Percentiles rank a stretch among this genome's conserved stretches.
Conservation (phyloP, 225 moss, liverwort and hornwort species). For the Asterella californica region DNA sequence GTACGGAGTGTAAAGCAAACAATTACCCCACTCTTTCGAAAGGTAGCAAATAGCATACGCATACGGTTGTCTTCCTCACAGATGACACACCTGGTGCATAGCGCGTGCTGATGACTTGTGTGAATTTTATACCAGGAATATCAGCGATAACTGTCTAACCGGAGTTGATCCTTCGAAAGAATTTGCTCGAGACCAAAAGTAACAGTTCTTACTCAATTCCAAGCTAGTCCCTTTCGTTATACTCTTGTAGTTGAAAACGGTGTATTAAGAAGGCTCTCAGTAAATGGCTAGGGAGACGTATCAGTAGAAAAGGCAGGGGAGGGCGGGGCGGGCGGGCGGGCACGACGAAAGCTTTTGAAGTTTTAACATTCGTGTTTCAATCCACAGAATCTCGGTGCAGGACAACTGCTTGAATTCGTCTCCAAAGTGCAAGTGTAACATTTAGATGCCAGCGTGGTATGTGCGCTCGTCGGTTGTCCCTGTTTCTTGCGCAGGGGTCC, state of each 20-base stretch:
- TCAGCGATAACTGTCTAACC: slow-evolving; percentile 40
- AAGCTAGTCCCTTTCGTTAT: neutral
- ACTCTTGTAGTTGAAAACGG: neutral
- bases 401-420: slow-evolving; percentile 34
- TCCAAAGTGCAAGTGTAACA: slow-evolving; percentile 36
- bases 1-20: neutral
- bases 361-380: neutral
- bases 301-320: too few species aligned
- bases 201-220: neutral
- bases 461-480: neutral
- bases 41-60: neutral
- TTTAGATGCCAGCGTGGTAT: slow-evolving; percentile 7
- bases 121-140: slow-evolving; percentile 22
- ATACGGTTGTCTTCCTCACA: neutral
- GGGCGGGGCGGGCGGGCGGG: too few species aligned
- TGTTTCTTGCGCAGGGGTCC: too few species aligned
- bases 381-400: slow-evolving; percentile 27
- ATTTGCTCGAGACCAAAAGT: slow-evolving; percentile 30
- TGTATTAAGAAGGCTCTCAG: neutral
- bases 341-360: neutral
- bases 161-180: slow-evolving; percentile 36
- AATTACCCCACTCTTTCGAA: neutral
- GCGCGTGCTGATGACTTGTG: neutral
- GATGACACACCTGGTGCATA: too few species aligned
- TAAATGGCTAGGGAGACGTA: too few species aligned